Base-by-base conservation (phyloP, 305 asterid genomes). In the Fraxinus paxiana region DNA sequence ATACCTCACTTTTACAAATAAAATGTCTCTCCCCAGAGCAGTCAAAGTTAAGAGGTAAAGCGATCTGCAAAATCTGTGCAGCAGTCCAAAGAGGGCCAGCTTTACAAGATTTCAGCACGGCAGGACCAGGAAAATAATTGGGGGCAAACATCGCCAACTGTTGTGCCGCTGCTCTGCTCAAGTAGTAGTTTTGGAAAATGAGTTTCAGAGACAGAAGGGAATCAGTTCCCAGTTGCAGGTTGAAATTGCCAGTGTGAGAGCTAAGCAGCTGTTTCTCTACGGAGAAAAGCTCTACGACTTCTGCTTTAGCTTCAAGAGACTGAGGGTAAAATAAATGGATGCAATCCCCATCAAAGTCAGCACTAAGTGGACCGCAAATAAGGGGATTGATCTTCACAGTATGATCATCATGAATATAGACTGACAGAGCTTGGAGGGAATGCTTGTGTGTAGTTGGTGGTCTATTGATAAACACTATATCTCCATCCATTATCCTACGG, bases 391-490 rank as follows among this genome's bases (percentile, higher is more conserved):
- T 96, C 86, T 96, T 96, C 26, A 96, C 97, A 0, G 98, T 91
- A 71, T 96, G 99, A 81, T 94, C 98, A 15, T 91, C 94, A 3
- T 96, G 99, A 75, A 96, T 84, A 77, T 92, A 96, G 1, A 96
- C 98, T 0, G 94, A 84, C 51, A 96, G 82, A 2, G 98, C 99
- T 84, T 96, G 99, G 77, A 96, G 87, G 13, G 99, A 94, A 81
- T 96, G 99, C 83, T 96, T 96, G 84, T 96, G 99, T 1, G 99
- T 96, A 2, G 99, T 96, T 4, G 99, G 98, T 77, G 99, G 99
- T 82, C 99, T 89, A 70, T 96, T 94, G 77, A 94, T 92, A 84
- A 96, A 96, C 54, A 94, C 98, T 30, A 87, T 90, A 84, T 96
- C 99, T 38, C 99, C 98, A 82, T 96, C 98, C 98, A 96, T 91